phyloP scores from a whole-genome alignment of 1,284 basidiomycete species.

The Marasmius oreades region DNA sequence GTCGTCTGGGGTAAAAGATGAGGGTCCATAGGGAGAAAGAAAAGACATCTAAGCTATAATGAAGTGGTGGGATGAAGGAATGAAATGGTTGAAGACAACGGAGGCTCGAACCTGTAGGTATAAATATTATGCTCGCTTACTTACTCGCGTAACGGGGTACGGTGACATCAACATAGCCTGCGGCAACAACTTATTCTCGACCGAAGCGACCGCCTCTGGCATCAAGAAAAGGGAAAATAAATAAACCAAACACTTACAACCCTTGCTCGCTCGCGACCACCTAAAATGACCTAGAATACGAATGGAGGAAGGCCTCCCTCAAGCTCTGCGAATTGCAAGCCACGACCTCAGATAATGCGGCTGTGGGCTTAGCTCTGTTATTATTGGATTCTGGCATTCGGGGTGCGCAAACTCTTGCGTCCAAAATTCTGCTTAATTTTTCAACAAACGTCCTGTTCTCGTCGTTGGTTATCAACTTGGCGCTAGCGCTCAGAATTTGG shows the following conservation, averaged over 20 bases:
- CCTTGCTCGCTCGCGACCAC: not conserved
- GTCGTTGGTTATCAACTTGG: conserved; percentile 25
- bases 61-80: not conserved
- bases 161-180: too few relatives aligned
- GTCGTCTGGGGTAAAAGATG: conserved; percentile 59
- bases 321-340: too few relatives aligned
- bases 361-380: too few relatives aligned
- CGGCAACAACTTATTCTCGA: too few relatives aligned
- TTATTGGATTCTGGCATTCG: conserved; percentile 27
- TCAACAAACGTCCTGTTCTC: conserved; percentile 24
- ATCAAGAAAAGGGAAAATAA: too few relatives aligned
- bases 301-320: too few relatives aligned
- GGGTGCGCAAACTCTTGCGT: conserved; percentile 16
- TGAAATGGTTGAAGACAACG: not conserved
- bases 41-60: not conserved
- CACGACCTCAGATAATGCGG: too few relatives aligned
- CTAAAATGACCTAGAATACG: too few relatives aligned
- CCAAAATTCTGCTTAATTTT: conserved; percentile 20
- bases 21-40: conserved; percentile 12
- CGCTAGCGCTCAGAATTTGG: not conserved
- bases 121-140: too few relatives aligned
- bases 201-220: too few relatives aligned
- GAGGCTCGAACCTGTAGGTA: not conserved
- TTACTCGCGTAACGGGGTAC: too few relatives aligned
- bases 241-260: too few relatives aligned